Conservation (phyloP, 2,329 filamentous ascomycete genomes). For the Fusarium sp. region DNA sequence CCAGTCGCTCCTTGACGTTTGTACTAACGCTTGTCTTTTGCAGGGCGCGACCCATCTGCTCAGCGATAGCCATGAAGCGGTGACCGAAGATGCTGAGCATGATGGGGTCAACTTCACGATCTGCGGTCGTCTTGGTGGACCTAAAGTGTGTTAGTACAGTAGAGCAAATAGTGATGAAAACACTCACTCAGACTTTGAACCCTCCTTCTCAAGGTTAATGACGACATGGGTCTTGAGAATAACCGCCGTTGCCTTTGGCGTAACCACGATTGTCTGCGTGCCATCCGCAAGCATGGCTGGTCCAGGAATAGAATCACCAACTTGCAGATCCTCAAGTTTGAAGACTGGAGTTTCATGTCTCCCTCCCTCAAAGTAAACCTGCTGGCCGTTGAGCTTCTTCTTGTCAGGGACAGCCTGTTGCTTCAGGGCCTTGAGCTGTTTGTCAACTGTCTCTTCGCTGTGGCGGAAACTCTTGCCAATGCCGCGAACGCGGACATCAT, state of each 20-base stretch:
- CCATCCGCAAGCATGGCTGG: slow-evolving; percentile 90
- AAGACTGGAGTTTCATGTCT: slow-evolving; percentile 84
- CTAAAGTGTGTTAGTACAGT: slow-evolving; percentile 23
- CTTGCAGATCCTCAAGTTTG: slow-evolving; percentile 78
- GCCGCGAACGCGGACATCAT: slow-evolving; percentile 88
- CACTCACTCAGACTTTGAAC: slow-evolving; percentile 51
- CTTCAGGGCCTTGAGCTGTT: slow-evolving; percentile 80
- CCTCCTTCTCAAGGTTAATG: slow-evolving; percentile 79
- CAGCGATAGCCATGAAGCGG: slow-evolving; percentile 87
- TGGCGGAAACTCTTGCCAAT: slow-evolving; percentile 90
- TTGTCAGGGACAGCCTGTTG: slow-evolving; percentile 66
- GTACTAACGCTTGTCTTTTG: slow-evolving; percentile 86
- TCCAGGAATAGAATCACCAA: slow-evolving; percentile 80
- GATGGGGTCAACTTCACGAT: slow-evolving; percentile 76
- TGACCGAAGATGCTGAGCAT: slow-evolving; percentile 84
- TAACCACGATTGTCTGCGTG: slow-evolving; percentile 92
- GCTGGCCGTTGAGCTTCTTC: slow-evolving; percentile 73
- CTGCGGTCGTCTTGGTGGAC: slow-evolving; percentile 28
- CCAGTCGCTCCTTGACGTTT: slow-evolving; percentile 85
- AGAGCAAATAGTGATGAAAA: no score
- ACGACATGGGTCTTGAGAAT: slow-evolving; percentile 89
- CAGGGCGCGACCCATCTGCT: slow-evolving; percentile 84
- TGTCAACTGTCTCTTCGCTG: slow-evolving; percentile 83
- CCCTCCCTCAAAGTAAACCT: slow-evolving; percentile 88
- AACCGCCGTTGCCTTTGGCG: slow-evolving; percentile 80